Conservation (phyloP, 768 basidiomycete genomes). For the Pleurotus tuber-regium region DNA sequence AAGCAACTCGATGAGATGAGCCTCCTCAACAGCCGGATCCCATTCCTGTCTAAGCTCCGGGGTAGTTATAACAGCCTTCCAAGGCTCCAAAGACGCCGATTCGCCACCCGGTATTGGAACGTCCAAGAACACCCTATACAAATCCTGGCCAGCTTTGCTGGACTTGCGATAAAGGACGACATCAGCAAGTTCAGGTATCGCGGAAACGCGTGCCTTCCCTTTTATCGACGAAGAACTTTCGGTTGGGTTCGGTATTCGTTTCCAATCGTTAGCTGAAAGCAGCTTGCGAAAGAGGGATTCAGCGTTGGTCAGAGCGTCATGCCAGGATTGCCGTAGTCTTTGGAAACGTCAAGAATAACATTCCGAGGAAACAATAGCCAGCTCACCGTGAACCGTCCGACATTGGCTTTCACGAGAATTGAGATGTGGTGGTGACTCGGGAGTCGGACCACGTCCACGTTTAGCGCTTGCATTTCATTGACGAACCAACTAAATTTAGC, state of each 20-base stretch:
- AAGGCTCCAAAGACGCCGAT: conserved; percentile 65
- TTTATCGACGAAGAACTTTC: conserved; percentile 47
- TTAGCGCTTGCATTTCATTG: too few relatives aligned
- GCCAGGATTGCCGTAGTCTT: conserved; percentile 85
- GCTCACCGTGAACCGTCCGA: conserved; percentile 62
- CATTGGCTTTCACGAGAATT: too few relatives aligned
- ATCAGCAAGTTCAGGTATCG: conserved; percentile 61
- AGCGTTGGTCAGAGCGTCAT: conserved; percentile 68
- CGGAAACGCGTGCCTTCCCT: conserved; percentile 54
- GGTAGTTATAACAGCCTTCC: conserved; percentile 79
- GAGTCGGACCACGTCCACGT: too few relatives aligned
- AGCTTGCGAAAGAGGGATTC: conserved; percentile 77
- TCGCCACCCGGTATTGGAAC: conserved; percentile 53
- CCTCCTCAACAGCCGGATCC: conserved; percentile 91
- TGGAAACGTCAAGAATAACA: conserved; percentile 2
- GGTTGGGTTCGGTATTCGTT: conserved; percentile 55
- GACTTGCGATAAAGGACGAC: conserved; percentile 76
- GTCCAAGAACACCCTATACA: conserved; percentile 83
- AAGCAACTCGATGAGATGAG: conserved; percentile 80
- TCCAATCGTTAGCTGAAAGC: conserved; percentile 77
- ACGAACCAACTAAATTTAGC: too few relatives aligned
- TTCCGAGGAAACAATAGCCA: background rate
- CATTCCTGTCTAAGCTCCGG: conserved; percentile 88
- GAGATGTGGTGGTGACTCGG: too few relatives aligned
- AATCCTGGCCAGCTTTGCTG: conserved; percentile 67